Evolutionary conservation across 768 basidiomycete species (phyloP), one percentile per base, ranked within the genome.

Genomic region (Agrocybe praecox): DNA sequence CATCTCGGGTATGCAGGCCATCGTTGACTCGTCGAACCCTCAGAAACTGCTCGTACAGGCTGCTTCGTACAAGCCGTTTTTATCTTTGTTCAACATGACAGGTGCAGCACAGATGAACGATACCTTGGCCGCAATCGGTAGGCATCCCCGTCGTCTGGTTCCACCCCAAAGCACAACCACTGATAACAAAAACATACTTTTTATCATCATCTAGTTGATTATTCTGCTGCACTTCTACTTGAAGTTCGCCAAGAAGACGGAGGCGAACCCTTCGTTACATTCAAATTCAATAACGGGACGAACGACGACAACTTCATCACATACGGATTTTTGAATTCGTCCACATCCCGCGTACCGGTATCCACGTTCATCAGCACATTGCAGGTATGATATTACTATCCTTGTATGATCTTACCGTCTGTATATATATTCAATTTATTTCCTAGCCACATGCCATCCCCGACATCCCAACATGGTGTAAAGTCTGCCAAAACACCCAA

Each of bases 81-180:
- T 90, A 29, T 87, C 86, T 9, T 69, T 92, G 45, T 92, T 92
- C 76, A 88, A 89, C 70, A 86, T 92, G 83, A 89, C 87, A 0
- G 79, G 82, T 2, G 78, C 80, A 22, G 79, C 80, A 10, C 66
- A 76, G 17, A 70, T 74, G 45, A 76, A 81, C 53, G 80, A 83
- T 0, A 64, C 82, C 58, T 76, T 89, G 2, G 80, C 84, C 33
- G 80, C 80, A 12, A 81, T 90, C 59, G 85, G 88, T 87, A 50
- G 52, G 71, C 26, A 29, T 29, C 4, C 9, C 64, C 14, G 18
- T 15, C 21, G n/a, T 11, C 21, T 18, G 14, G 12, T 17, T 21
- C 49, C 36, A 7, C n/a, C 46, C 26, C 26, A 5, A 40, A 15
- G 33, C 33, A 34, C n/a, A 32, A 15, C 5, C 11, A 11, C 12